phyloP scores from a whole-genome alignment of 176 grass and related monocot species.

The Puya raimondii region DNA sequence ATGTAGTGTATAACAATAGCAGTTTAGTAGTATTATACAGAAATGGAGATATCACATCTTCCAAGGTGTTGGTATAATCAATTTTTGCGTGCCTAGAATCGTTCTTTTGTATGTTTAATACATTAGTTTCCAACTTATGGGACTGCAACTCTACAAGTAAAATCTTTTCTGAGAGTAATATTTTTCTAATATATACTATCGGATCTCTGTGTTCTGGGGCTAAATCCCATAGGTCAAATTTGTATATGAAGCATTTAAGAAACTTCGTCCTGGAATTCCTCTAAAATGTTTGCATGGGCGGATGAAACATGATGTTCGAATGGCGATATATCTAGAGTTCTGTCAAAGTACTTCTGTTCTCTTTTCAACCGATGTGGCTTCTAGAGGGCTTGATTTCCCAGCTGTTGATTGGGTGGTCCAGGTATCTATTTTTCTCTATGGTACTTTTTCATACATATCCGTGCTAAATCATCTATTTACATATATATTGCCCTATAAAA shows the following conservation, averaged over 20 bases:
- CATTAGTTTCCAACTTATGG: neutral
- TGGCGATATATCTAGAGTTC: conserved; percentile 57
- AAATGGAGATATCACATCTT: neutral
- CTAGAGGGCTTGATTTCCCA: conserved; percentile 79
- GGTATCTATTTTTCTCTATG: conserved; percentile 27
- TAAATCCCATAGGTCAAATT: conserved; percentile 65
- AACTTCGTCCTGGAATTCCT: conserved; percentile 91
- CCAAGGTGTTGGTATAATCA: neutral
- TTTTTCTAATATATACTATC: neutral
- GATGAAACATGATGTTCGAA: conserved; percentile 52
- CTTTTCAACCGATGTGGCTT: conserved; percentile 79
- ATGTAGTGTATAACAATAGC: too few relatives aligned
- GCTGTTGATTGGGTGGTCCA: conserved; percentile 94
- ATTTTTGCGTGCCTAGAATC: neutral
- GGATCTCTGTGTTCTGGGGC: conserved; percentile 3
- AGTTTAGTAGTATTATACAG: neutral
- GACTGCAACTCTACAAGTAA: neutral
- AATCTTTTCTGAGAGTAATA: neutral
- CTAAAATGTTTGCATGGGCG: conserved; percentile 84
- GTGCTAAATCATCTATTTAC: neutral
- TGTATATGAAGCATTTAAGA: conserved; percentile 83
- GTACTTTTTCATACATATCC: too few relatives aligned
- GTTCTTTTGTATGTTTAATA: neutral
- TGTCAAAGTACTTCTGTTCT: conserved; percentile 68
- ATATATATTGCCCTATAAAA: too few relatives aligned